Percentiles rank a stretch among this genome's conserved stretches.
Evolutionary conservation across 306 rosid genomes (phyloP).

Genomic region (Pterocarpus santalinus): DNA sequence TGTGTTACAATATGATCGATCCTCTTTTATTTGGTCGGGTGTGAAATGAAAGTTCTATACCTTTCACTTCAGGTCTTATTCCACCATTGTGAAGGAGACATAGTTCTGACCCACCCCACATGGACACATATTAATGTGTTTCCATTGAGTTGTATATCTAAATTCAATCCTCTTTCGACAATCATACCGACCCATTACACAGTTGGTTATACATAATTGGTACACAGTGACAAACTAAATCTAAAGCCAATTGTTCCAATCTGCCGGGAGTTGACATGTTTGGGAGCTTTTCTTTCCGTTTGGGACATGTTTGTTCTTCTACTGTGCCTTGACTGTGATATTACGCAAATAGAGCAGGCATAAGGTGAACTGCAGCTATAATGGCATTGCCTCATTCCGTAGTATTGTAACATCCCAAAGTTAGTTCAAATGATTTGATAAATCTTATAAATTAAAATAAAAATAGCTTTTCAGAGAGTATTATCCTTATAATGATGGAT

Average conservation of each 20-base stretch:
- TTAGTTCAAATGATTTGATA: too few relatives aligned
- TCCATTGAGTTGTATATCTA: background rate
- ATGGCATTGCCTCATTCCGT: background rate
- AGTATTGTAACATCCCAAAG: too few relatives aligned
- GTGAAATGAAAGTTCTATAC: background rate
- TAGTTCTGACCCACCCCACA: background rate
- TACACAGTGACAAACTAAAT: conserved; percentile 10
- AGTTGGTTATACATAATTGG: background rate
- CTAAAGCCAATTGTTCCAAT: background rate
- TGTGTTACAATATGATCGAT: background rate
- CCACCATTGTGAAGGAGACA: background rate
- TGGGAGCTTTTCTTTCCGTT: conserved; percentile 40
- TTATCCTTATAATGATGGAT: too few relatives aligned
- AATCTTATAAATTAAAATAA: too few relatives aligned
- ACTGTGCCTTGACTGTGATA: conserved; percentile 15
- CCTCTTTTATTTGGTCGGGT: conserved; percentile 8
- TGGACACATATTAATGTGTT: background rate
- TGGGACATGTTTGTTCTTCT: conserved; percentile 28
- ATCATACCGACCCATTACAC: background rate
- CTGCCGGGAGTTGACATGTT: conserved; percentile 6
- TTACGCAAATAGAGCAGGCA: background rate
- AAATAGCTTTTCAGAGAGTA: too few relatives aligned
- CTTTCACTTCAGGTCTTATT: background rate
- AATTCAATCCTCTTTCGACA: background rate
- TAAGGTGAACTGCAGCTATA: background rate